Evolutionary conservation across 2,329 filamentous ascomycete species (phyloP), one percentile per base, ranked within the genome.

Genomic region (Ascochyta viciae-villosae): DNA sequence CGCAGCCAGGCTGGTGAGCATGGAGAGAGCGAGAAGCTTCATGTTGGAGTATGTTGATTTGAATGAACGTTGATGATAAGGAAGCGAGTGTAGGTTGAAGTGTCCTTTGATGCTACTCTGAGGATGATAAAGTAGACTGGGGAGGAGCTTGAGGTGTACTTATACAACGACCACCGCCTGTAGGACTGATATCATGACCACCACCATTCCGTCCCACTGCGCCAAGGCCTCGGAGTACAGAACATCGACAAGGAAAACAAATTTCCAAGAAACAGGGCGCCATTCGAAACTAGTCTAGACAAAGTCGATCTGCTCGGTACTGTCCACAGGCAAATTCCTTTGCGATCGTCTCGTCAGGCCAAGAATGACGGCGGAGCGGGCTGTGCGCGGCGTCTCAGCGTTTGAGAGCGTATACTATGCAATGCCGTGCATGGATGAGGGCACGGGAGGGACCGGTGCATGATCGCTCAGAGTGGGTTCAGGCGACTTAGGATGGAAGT

Each of bases 1-100:
- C 23, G 54, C 48, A 9, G 52, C 62, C 3, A 64, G 45, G 22
- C 54, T 49, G 38, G 58, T 35, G 9, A 68, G 46, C 19, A 63
- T 46, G 27, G 62, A 60, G 40, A 65, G 23, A 10, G 55, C 24
- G 38, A 66, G 26, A 33, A 62, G 57, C 61, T 68, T 68, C 67
- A 70, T 70, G 8, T 49, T 62, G 57, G 51, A 24, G 10, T 9
- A 22, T 13, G 24, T 15, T 6, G 16, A 24, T 15, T 13, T 41
- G 42, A 15, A 33, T 8, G 27, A 15, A 13, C 4, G 6, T 34
- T 13, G 33, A 15, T 23, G 12, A 15, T 13, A 26, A 26, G 8
- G 16, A 23, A 23, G 12, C 22, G 12, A 33, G 24, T 34, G 42
- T 27, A 27, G 4, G 19, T 12, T 19, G 42, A 22, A 15, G 1